Conservation (phyloP, 306 rosid species). For the Trifolium fragiferum region DNA sequence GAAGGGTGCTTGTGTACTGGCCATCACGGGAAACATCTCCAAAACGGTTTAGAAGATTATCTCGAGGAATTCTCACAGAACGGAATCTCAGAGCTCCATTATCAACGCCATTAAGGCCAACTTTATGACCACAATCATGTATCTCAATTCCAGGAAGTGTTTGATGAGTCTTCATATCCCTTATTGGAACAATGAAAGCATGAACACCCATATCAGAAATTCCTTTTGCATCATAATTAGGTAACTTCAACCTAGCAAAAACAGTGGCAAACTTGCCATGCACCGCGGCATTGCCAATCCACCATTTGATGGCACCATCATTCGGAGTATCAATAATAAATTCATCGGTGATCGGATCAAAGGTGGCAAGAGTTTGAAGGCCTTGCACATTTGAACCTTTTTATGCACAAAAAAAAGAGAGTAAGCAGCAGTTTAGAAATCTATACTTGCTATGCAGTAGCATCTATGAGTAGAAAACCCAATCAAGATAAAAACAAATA, state of each 20-base stretch:
- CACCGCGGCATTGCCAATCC: constrained; percentile 99
- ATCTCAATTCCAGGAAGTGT: constrained; percentile 95
- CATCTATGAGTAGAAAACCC: constrained; percentile 8
- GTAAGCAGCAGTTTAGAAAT: constrained; percentile 29
- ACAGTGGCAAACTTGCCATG: constrained; percentile 96
- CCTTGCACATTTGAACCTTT: constrained; percentile 98
- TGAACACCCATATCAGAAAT: constrained; percentile 94
- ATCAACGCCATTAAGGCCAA: constrained; percentile 96
- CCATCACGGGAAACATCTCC: constrained; percentile 97
- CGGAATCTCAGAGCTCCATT: constrained; percentile 90
- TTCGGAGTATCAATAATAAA: constrained; percentile 86
- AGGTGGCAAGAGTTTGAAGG: constrained; percentile 83
- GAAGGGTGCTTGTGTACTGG: constrained; percentile 80
- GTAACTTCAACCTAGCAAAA: constrained; percentile 82
- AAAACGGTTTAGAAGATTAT: constrained; percentile 89
- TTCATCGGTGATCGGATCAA: constrained; percentile 84
- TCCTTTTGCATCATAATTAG: constrained; percentile 66
- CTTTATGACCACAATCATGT: constrained; percentile 94
- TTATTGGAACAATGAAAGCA: constrained; percentile 92
- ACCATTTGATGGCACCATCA: constrained; percentile 99
- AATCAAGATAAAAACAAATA: background rate
- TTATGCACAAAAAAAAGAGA: constrained; percentile 37
- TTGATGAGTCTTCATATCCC: constrained; percentile 86
- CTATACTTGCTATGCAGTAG: background rate
- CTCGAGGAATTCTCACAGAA: constrained; percentile 92